Percentiles rank a stretch among this genome's conserved stretches.
Evolutionary conservation across 257 asterid species (phyloP).

Genomic region (Euphrasia confusa): DNA sequence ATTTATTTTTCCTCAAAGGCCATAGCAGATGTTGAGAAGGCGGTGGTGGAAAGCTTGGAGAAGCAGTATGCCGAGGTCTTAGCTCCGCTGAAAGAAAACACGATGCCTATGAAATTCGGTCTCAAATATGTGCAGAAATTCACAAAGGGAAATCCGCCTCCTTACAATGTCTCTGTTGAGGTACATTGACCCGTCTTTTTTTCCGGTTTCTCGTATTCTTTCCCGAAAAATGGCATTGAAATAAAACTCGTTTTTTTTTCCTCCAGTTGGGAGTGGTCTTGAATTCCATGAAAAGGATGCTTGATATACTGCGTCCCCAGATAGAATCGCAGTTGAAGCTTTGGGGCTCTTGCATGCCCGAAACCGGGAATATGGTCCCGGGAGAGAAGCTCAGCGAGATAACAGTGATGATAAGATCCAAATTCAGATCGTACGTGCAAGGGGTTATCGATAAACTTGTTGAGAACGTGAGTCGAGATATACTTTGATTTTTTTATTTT

Average conservation of each 20-base stretch:
- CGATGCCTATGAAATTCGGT: conserved; percentile 72
- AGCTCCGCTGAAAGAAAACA: conserved; percentile 69
- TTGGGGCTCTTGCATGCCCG: conserved; percentile 84
- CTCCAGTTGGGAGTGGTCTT: conserved; percentile 74
- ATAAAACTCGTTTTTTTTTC: conserved; percentile 18
- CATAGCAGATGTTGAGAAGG: conserved; percentile 87
- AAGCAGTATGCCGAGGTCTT: conserved; percentile 77
- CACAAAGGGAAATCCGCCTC: conserved; percentile 54
- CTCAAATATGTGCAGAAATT: conserved; percentile 81
- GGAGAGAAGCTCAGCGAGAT: conserved; percentile 87
- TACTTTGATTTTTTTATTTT: background rate
- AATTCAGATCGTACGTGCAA: conserved; percentile 76
- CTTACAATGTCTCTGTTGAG: conserved; percentile 59
- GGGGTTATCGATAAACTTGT: conserved; percentile 73
- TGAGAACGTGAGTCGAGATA: conserved; percentile 58
- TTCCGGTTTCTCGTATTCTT: background rate
- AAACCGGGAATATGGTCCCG: conserved; percentile 46
- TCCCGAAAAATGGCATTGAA: background rate
- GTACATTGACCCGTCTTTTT: conserved; percentile 28
- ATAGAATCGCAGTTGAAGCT: conserved; percentile 66
- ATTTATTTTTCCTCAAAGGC: conserved; percentile 39
- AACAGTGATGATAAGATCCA: conserved; percentile 81
- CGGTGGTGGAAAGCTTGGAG: conserved; percentile 79
- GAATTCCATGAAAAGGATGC: conserved; percentile 89
- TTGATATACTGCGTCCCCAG: conserved; percentile 63